Percentiles rank a stretch among this genome's conserved stretches.
Conservation (phyloP, 331 rosid genomes). For the Cydonia oblonga region DNA sequence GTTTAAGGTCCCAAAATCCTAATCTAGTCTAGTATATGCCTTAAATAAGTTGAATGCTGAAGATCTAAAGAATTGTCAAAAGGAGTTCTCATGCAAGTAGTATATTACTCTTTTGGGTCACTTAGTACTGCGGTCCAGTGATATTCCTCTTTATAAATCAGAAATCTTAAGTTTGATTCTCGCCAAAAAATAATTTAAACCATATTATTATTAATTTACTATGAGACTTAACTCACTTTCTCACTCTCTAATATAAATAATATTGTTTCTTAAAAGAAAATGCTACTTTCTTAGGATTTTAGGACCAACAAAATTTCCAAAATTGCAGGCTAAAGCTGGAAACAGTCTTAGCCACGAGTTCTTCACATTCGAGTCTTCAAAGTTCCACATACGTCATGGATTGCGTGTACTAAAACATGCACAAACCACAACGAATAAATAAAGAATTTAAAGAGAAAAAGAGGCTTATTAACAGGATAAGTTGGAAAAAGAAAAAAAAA, state of each 20-base stretch:
- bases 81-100: neutral
- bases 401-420: neutral
- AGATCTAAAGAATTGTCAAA: neutral
- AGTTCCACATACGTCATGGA: neutral
- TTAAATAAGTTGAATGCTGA: neutral
- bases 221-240: too few species aligned
- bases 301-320: neutral
- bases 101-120: too few species aligned
- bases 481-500: neutral
- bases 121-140: too few species aligned
- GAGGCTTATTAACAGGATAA: neutral
- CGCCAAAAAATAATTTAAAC: too few species aligned
- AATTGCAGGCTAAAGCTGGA: neutral
- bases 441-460: neutral
- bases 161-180: too few species aligned
- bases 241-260: too few species aligned
- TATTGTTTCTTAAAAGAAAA: too few species aligned
- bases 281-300: neutral
- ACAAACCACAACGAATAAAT: neutral
- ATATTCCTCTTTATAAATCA: too few species aligned
- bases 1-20: neutral
- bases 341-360: neutral
- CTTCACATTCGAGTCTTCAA: neutral
- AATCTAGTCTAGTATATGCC: neutral
- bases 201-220: too few species aligned